Evolutionary conservation across 1,284 basidiomycete genomes (phyloP).

Genomic region (Tylopilus sp.): DNA sequence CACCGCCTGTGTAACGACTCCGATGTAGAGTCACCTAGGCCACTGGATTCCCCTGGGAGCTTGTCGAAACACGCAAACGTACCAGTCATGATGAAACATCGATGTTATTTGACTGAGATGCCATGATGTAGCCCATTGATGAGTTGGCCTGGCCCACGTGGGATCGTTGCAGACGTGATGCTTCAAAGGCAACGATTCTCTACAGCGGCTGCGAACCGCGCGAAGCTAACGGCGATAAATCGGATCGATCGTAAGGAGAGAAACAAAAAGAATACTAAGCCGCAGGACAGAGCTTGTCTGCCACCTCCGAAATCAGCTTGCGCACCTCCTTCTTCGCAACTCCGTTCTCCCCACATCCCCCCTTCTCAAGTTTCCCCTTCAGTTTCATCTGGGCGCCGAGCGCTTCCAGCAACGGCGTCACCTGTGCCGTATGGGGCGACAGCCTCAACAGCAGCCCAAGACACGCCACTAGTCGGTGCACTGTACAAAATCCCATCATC

Average conservation of each 20-base stretch:
- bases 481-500: conserved; percentile 34
- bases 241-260: neutral
- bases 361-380: conserved; percentile 47
- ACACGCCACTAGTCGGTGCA: conserved; percentile 74
- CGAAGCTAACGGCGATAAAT: neutral
- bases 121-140: too few relatives aligned
- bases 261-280: neutral
- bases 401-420: conserved; percentile 62
- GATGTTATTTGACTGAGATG: too few relatives aligned
- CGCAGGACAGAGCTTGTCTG: conserved; percentile 39
- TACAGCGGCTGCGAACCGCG: too few relatives aligned
- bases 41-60: too few relatives aligned
- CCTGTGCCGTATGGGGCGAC: conserved; percentile 57
- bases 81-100: too few relatives aligned
- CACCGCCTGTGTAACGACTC: too few relatives aligned
- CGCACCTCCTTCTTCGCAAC: conserved; percentile 59
- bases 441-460: conserved; percentile 69
- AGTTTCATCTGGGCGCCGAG: conserved; percentile 56
- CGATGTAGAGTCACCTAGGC: too few relatives aligned
- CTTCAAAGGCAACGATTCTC: too few relatives aligned
- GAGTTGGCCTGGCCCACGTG: too few relatives aligned
- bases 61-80: too few relatives aligned
- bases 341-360: conserved; percentile 47
- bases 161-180: too few relatives aligned
- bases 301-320: conserved; percentile 64